Conservation (phyloP, 139 green algal genomes). For the Choricystis sp. region DNA sequence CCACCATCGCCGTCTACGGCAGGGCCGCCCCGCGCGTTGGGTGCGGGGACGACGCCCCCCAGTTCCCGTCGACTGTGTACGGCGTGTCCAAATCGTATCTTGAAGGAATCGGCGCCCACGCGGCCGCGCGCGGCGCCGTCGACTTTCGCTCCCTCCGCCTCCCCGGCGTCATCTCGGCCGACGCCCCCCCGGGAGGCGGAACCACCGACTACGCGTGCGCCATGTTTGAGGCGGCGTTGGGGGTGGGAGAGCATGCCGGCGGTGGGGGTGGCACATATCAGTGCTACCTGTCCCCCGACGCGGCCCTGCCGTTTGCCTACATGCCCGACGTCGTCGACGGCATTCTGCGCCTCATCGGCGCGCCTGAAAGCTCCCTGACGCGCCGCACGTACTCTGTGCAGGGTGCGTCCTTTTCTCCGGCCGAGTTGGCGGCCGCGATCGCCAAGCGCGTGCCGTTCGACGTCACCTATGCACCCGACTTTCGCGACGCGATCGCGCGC, state of each 20-base stretch:
- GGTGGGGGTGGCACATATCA: conserved; percentile 24
- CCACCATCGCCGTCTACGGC: conserved; percentile 58
- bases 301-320: conserved; percentile 40
- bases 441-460: conserved; percentile 13
- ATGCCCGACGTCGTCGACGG: conserved; percentile 41
- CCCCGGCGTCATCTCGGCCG: conserved; percentile 44
- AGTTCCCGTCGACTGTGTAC: conserved; percentile 49
- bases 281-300: conserved; percentile 36
- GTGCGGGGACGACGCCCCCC: conserved; percentile 39
- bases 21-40: conserved; percentile 17
- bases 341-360: conserved; percentile 33
- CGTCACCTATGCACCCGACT: conserved; percentile 14
- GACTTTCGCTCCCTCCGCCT: conserved; percentile 49
- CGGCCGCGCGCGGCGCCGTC: conserved; percentile 28
- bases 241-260: too few relatives aligned
- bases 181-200: conserved; percentile 29
- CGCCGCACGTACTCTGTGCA: conserved; percentile 45
- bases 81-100: conserved; percentile 49
- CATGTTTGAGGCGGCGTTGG: conserved; percentile 37
- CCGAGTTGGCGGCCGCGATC: conserved; percentile 30
- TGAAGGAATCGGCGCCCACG: conserved; percentile 46
- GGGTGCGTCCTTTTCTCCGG: conserved; percentile 36
- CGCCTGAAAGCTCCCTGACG: conserved; percentile 16
- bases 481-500: conserved; percentile 28
- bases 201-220: conserved; percentile 63